These are phyloP conservation scores for Aegle marmelos DNA, from an alignment of 345 rosid genomes.

Conservation along the genomic window DNA sequence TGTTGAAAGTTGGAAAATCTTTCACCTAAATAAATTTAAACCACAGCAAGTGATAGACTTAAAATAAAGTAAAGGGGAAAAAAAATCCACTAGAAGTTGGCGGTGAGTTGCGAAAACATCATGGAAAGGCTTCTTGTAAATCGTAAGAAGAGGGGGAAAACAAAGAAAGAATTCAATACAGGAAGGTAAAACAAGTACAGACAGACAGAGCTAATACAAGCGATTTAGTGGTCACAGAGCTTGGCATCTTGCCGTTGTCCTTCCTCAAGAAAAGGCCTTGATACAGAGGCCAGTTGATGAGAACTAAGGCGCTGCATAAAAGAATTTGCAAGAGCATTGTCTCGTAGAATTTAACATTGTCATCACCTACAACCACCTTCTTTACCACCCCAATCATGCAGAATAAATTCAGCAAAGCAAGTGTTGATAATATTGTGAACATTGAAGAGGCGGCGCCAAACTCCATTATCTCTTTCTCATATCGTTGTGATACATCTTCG, in stretches of 20 bases:
- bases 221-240: constrained; percentile 38
- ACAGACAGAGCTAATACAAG: constrained; percentile 37
- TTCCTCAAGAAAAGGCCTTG: constrained; percentile 58
- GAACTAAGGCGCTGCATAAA: constrained; percentile 18
- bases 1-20: too few relatives aligned
- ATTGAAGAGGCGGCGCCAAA: constrained; percentile 23
- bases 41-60: too few relatives aligned
- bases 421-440: constrained; percentile 33
- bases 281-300: constrained; percentile 48
- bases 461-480: constrained; percentile 32
- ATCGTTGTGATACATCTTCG: constrained; percentile 25
- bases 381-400: constrained; percentile 1
- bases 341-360: not conserved
- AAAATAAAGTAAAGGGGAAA: not conserved
- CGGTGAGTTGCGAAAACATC: not conserved
- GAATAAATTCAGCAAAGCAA: constrained; percentile 23
- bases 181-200: constrained; percentile 38
- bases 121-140: not conserved
- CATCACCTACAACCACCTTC: not conserved
- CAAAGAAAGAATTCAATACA: constrained; percentile 9
- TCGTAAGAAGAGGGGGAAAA: not conserved
- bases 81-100: not conserved
- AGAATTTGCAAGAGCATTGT: constrained; percentile 43
- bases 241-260: constrained; percentile 71
- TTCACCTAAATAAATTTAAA: too few relatives aligned